phyloP scores from a whole-genome alignment of 352 stramenopile genomes.

The Globisporangium camurandrum region DNA sequence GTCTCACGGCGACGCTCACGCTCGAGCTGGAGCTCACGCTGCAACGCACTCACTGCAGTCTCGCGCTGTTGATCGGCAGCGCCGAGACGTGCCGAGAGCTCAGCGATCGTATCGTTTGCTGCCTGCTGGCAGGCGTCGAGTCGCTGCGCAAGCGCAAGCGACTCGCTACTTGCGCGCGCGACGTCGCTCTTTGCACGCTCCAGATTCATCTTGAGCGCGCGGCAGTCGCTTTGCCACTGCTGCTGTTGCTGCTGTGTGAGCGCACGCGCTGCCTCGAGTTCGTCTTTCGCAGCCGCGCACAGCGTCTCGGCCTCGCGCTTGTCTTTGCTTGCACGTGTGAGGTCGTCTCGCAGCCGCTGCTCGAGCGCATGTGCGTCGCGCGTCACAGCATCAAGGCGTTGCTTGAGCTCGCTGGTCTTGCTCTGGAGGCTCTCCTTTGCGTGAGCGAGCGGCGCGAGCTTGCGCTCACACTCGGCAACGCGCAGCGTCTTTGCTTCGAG shows the following conservation, averaged over 20 bases:
- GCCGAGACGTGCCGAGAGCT: conserved; percentile 39
- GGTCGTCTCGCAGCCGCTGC: conserved; percentile 41
- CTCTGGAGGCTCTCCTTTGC: conserved; percentile 45
- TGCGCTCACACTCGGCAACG: conserved; percentile 49
- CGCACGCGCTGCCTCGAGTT: conserved; percentile 32
- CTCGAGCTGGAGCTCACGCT: conserved; percentile 54
- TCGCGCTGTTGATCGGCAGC: conserved; percentile 52
- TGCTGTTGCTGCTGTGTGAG: conserved; percentile 30
- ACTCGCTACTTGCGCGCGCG: conserved; percentile 27
- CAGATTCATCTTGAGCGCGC: conserved; percentile 35
- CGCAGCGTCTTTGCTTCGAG: conserved; percentile 37
- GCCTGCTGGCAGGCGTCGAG: conserved; percentile 44
- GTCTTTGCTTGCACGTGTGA: conserved; percentile 31
- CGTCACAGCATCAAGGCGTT: conserved; percentile 37
- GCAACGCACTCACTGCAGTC: conserved; percentile 19
- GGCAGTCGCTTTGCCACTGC: conserved; percentile 38
- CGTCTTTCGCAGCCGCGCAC: conserved; percentile 38
- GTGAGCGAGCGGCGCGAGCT: conserved; percentile 35
- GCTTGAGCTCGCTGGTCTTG: conserved; percentile 51
- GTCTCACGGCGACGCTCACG: conserved; percentile 44
- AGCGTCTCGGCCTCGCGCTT: conserved; percentile 51
- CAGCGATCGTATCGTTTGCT: conserved; percentile 56
- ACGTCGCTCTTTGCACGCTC: conserved; percentile 57
- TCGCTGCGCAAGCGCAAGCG: conserved; percentile 34
- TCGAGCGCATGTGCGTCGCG: conserved; percentile 45